Conservation (phyloP, 2,329 filamentous ascomycete genomes). For the Alternaria sp. region DNA sequence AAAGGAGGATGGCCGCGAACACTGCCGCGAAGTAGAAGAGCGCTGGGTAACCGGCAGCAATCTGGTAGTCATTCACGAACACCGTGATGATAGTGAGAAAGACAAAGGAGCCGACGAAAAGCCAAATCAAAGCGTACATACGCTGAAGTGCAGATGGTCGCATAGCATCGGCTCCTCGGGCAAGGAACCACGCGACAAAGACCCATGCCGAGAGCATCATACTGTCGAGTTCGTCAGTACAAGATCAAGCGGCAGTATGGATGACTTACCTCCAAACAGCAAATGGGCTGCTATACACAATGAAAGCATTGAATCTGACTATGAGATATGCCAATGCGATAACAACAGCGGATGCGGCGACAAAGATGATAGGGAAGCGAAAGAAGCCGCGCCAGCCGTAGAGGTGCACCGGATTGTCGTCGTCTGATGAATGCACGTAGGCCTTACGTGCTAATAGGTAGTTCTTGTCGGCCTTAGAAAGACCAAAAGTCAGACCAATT, state of each 20-base stretch:
- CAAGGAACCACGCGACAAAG: constrained; percentile 81
- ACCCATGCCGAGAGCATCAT: constrained; percentile 87
- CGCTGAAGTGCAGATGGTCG: constrained; percentile 88
- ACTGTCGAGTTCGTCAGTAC: constrained; percentile 46
- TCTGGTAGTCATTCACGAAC: constrained; percentile 75
- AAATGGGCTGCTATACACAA: constrained; percentile 90
- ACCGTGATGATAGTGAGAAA: constrained; percentile 76
- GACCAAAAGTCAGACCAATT: constrained; percentile 71
- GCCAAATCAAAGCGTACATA: constrained; percentile 82
- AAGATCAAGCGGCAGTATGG: too few relatives aligned
- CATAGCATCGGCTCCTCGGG: constrained; percentile 78
- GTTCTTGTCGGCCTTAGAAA: constrained; percentile 79
- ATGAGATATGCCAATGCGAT: constrained; percentile 78
- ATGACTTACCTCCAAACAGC: constrained; percentile 71
- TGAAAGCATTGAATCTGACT: constrained; percentile 84
- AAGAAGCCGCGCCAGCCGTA: constrained; percentile 84
- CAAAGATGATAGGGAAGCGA: constrained; percentile 79
- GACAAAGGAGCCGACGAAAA: constrained; percentile 78
- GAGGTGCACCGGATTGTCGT: constrained; percentile 68
- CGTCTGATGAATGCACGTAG: constrained; percentile 67
- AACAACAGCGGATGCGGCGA: constrained; percentile 72
- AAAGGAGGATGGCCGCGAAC: constrained; percentile 77
- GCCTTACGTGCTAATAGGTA: constrained; percentile 81
- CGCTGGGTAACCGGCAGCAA: constrained; percentile 80
- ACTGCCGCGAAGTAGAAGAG: constrained; percentile 80